Evolutionary conservation across 768 basidiomycete genomes (phyloP), one percentile per base, ranked within the genome.

Genomic region (Sistotremastrum niveocremeum): DNA sequence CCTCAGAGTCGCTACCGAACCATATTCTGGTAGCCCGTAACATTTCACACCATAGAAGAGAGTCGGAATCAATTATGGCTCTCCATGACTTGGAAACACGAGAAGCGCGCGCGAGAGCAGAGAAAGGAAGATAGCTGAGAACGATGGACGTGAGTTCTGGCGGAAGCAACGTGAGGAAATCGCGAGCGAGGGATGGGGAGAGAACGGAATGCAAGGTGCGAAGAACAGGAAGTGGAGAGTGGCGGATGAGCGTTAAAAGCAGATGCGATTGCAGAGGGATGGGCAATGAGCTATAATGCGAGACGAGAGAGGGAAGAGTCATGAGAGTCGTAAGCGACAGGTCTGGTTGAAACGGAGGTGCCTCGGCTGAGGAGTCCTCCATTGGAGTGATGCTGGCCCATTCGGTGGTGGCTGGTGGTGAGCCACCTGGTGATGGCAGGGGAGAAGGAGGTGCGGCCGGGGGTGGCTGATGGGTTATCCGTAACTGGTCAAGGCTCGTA

Each of bases 141-240:
- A 97, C 75, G 52, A 86, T 83, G 1, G 91, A 85, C 43, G 88
- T 83, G 35, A 99, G 77, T 56, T 99, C 94, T 34, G 86, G 81
- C 4, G 95, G 95, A 7, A 97, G 76, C 36, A 88, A 75, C 2
- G 84, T 81, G 53, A 98, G 74, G 61, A 97, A 99, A 64, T 99
- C 95, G 54, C 93, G 84, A 20, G 90, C 88, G 31, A 98, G 70
- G 2, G 89, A 90, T 29, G 85, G 88, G 1, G 84, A 81, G 54
- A 97, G 71, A 54, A 98, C 84, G 34, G 83, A 80, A 57, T 93
- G 83, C 10, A 98, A 65, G 1, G 84, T 85, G 44, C 94, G 84
- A 30, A 99, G 72, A 35, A 97, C 94, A 4, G 89, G 81, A 12
- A 94, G 75, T 3, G 91, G 81, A 4, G 91, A 89, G 55, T 93